Conservation (phyloP, 2,329 filamentous ascomycete species). For the Ceratocystis huliohia region DNA sequence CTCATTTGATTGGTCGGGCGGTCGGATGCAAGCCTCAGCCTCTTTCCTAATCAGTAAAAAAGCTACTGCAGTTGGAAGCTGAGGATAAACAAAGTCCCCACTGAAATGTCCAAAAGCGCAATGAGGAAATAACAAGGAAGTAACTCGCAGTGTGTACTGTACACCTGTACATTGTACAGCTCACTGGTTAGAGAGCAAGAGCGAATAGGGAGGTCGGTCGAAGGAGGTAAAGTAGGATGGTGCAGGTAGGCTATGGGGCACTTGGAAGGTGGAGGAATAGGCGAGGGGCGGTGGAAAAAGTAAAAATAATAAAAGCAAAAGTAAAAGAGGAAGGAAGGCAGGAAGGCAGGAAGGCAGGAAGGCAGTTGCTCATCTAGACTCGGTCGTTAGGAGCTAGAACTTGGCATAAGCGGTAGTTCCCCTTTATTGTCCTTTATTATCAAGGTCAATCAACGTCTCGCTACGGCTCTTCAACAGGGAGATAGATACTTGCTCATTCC, state of each 20-base stretch:
- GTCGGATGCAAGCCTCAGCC: slow-evolving; percentile 17
- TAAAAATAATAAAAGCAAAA: too few species aligned
- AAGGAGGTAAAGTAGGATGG: too few species aligned
- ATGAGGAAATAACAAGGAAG: background rate
- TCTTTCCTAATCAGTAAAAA: slow-evolving; percentile 13
- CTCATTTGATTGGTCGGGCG: background rate
- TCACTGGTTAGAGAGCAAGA: too few species aligned
- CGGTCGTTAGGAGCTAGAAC: background rate
- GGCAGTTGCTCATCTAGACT: background rate
- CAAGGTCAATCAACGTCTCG: background rate
- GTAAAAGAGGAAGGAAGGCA: background rate
- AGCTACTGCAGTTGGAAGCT: slow-evolving; percentile 5
- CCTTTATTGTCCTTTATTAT: background rate
- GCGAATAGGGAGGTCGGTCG: too few species aligned
- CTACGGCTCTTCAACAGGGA: background rate
- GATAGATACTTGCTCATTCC: slow-evolving; percentile 4
- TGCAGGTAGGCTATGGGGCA: too few species aligned
- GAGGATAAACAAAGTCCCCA: slow-evolving; percentile 10
- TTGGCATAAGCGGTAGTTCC: background rate
- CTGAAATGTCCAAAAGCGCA: background rate
- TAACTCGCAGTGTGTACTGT: background rate
- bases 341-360: background rate
- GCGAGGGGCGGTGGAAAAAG: too few species aligned
- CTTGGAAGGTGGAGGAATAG: too few species aligned
- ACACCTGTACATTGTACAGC: background rate